A percentile compares a stretch with the other conserved stretches of the same genome.
Conservation (phyloP, 441 rosid species). For the Hypseocharis bilobata region DNA sequence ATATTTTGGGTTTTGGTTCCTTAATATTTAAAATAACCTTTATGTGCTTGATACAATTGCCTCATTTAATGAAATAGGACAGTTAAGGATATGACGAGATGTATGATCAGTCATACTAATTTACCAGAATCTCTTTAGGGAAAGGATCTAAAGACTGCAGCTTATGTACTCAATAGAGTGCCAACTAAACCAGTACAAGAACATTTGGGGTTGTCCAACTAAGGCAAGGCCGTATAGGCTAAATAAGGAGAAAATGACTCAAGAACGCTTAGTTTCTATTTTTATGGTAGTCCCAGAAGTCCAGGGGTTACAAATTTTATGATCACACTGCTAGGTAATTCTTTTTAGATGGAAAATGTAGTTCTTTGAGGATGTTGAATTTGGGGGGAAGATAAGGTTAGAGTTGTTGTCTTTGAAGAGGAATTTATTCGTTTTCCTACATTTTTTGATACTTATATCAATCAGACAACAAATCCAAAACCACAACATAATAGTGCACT, state of each 20-base stretch:
- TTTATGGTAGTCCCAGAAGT: background rate
- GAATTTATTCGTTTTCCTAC: background rate
- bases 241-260: background rate
- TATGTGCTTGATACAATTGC: background rate
- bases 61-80: background rate
- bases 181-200: background rate
- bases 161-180: constrained; percentile 1
- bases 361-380: background rate
- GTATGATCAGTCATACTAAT: background rate
- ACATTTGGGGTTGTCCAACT: constrained; percentile 12
- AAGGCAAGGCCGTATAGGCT: background rate
- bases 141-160: background rate
- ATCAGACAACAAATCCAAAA: background rate
- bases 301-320: background rate
- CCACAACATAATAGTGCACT: background rate
- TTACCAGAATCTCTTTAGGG: background rate
- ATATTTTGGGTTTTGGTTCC: no score
- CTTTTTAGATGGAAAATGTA: background rate
- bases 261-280: background rate
- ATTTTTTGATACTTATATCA: background rate
- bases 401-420: background rate
- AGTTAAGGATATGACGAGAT: background rate
- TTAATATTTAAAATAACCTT: background rate
- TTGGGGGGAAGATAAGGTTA: background rate
- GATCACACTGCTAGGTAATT: background rate